Evolutionary conservation across 345 rosid species (phyloP).

Genomic region (Atalantia buxifolia): DNA sequence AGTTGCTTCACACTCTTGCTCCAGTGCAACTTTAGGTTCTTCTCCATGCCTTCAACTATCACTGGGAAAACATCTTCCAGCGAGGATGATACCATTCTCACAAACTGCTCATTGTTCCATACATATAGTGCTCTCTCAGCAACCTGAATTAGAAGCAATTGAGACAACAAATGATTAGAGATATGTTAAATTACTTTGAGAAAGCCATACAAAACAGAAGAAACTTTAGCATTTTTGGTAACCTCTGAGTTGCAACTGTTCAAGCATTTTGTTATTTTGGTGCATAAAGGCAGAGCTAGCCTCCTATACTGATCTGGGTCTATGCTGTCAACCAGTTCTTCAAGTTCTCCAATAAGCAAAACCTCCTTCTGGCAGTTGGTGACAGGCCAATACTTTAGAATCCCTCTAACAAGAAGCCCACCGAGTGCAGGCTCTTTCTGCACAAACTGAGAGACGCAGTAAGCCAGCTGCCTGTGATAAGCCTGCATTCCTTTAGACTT

Average conservation of each 20-base stretch:
- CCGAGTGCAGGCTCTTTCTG: slow-evolving; percentile 61
- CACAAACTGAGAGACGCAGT: slow-evolving; percentile 56
- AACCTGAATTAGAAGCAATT: slow-evolving; percentile 30
- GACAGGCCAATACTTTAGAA: slow-evolving; percentile 61
- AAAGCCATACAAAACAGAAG: not conserved
- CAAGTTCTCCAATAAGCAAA: slow-evolving; percentile 51
- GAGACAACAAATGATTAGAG: not conserved
- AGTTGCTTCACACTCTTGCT: slow-evolving; percentile 58
- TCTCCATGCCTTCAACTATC: slow-evolving; percentile 55
- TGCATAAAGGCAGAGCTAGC: slow-evolving; percentile 51
- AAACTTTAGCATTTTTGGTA: not conserved
- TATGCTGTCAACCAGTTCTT: slow-evolving; percentile 52
- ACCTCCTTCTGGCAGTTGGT: slow-evolving; percentile 57
- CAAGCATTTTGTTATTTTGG: slow-evolving; percentile 39
- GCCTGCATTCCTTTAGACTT: slow-evolving; percentile 43
- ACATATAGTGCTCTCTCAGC: slow-evolving; percentile 58
- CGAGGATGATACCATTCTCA: slow-evolving; percentile 50
- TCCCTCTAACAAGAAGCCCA: slow-evolving; percentile 43
- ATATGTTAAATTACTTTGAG: not conserved
- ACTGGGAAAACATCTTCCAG: slow-evolving; percentile 55
- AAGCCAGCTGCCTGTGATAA: slow-evolving; percentile 49
- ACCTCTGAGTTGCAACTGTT: slow-evolving; percentile 66
- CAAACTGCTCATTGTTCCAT: slow-evolving; percentile 64
- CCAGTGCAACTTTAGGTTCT: slow-evolving; percentile 59
- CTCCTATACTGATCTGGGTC: slow-evolving; percentile 57